Base-by-base conservation (phyloP, 1,284 basidiomycete species). In the Ganoderma resinaceum region DNA sequence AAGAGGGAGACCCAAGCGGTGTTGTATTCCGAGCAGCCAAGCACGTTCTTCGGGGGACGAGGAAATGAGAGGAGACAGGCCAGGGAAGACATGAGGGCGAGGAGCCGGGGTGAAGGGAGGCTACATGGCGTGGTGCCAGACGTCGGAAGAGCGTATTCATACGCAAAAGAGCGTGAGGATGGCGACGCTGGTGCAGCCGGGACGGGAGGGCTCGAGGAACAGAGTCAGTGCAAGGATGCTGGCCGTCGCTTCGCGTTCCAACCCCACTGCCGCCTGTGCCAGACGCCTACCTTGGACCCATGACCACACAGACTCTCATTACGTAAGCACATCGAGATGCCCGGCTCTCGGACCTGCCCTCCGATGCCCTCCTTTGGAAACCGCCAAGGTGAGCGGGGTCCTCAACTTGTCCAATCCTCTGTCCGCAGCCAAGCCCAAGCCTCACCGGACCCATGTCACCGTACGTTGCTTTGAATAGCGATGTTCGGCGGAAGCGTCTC, bases 121-220 rank as follows among this genome's bases (percentile, higher is more conserved):
- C 82, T 85, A 86, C 85, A 87, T 87, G 80, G 79, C 79, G 82
- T 75, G 75, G 74, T 74, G 72, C 74, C 73, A 76, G 70, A 65
- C 70, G 78, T 73, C 78, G 77, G 69, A 78, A 75, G 71, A 79
- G 79, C 75, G 79, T 85, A 85, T 85, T 80, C 86, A 88, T 88
- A 78, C 85, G 85, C 84, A 66, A 66, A 66, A 69, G 57, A 66
- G 49, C 64, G 65, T 63, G 63, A 40, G 53, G 26, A 69, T 52
- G 58, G 77, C 73, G 63, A 67, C 66, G 61, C 20, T 58, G 42
- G 6, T 11, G 58, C 40, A 64, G 62, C 57, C 61, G 38, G 53
- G 42, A 65, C 55, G 49, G 55, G 43, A 31, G 58, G 43, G 40
- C 58, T 40, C 58, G 58, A 38, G 37, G 37, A 38, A 23, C n/a